A percentile compares a stretch with the other conserved stretches of the same genome.
These are phyloP conservation scores for Termitomyces sp. DNA, from an alignment of 768 basidiomycete species.

Conservation along the genomic window DNA sequence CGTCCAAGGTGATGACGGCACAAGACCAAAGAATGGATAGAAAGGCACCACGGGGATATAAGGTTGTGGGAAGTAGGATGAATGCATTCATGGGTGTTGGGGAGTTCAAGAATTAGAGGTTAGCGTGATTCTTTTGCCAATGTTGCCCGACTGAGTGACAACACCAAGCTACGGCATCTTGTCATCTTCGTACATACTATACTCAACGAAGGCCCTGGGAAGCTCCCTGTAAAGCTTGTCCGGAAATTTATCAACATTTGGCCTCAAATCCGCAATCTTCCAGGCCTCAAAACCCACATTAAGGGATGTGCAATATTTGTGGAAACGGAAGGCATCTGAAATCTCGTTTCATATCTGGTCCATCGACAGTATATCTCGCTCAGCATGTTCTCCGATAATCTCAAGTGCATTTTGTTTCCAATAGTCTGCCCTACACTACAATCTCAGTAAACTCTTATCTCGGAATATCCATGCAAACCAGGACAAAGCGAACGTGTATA, in stretches of 20 bases:
- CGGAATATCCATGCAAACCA: conserved; percentile 55
- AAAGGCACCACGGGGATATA: conserved; percentile 65
- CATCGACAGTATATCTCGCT: too few relatives aligned
- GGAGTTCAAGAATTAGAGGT: conserved; percentile 6
- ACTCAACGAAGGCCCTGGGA: too few relatives aligned
- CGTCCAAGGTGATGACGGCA: conserved; percentile 62
- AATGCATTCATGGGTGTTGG: conserved; percentile 28
- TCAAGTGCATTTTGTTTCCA: not conserved
- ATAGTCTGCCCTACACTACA: conserved; percentile 2
- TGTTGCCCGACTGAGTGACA: not conserved
- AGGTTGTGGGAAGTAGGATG: conserved; percentile 40
- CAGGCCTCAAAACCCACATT: too few relatives aligned
- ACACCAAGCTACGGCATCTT: not conserved
- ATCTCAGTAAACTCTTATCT: conserved; percentile 14
- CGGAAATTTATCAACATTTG: too few relatives aligned
- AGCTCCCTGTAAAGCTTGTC: too few relatives aligned
- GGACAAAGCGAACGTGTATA: conserved; percentile 60
- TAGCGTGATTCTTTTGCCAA: not conserved
- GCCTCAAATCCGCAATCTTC: too few relatives aligned
- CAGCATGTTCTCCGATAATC: not conserved
- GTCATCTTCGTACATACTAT: not conserved
- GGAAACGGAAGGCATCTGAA: too few relatives aligned
- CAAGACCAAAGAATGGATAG: conserved; percentile 64
- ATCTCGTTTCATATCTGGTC: too few relatives aligned
- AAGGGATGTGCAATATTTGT: too few relatives aligned